Percentiles rank a stretch among this genome's conserved stretches.
phyloP scores from a whole-genome alignment of 1,284 basidiomycete genomes.

The Boletellus deceptivus region DNA sequence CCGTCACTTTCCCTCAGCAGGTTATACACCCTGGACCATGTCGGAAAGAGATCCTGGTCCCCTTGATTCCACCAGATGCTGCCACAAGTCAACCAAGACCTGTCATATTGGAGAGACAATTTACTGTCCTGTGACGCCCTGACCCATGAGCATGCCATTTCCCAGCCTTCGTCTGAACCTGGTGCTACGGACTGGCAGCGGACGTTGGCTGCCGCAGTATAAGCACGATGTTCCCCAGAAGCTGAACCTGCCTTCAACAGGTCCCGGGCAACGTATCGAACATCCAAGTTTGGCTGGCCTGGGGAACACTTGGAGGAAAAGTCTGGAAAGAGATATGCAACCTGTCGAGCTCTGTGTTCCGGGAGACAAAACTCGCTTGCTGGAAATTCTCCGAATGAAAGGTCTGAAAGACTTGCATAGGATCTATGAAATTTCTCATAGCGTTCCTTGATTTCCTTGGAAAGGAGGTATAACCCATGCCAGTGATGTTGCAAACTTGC shows the following conservation, averaged over 20 bases:
- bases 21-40: conserved; percentile 33
- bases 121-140: too few species aligned
- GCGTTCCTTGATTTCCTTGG: conserved; percentile 33
- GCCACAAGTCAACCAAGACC: conserved; percentile 21
- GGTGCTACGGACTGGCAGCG: not conserved
- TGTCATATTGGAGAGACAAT: conserved; percentile 18
- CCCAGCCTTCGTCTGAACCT: not conserved
- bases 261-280: conserved; percentile 18
- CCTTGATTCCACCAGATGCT: too few species aligned
- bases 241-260: not conserved
- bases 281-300: conserved; percentile 1
- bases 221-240: conserved; percentile 16
- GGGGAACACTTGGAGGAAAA: not conserved
- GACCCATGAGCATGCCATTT: too few species aligned
- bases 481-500: conserved; percentile 34
- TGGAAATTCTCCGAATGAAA: conserved; percentile 8
- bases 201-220: conserved; percentile 8
- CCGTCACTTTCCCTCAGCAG: conserved; percentile 19
- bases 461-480: conserved; percentile 26
- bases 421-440: conserved; percentile 17
- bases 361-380: too few species aligned
- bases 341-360: conserved; percentile 12
- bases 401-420: not conserved
- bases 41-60: too few species aligned
- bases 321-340: conserved; percentile 12